These are phyloP conservation scores for Globisporangium paroecandrum DNA, from an alignment of 352 stramenopile genomes.

Conservation along the genomic window DNA sequence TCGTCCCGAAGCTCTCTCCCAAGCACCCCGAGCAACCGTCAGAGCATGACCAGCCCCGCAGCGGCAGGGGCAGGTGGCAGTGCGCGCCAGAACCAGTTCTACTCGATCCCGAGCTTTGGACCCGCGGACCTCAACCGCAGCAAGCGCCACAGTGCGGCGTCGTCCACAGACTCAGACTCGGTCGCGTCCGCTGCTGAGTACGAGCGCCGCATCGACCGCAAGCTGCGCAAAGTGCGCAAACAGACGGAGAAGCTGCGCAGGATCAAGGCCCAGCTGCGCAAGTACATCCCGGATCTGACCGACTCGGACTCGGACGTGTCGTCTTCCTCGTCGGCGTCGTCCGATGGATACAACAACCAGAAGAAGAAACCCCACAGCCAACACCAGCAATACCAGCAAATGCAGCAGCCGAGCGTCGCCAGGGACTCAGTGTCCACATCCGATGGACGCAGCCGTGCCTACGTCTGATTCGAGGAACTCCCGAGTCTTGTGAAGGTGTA, in stretches of 20 bases:
- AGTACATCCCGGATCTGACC: conserved; percentile 46
- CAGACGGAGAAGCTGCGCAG: conserved; percentile 36
- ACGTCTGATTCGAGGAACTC: neutral
- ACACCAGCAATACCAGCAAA: neutral
- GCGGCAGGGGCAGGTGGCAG: neutral
- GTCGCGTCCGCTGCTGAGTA: conserved; percentile 30
- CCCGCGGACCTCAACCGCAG: neutral
- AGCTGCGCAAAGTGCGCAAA: conserved; percentile 40
- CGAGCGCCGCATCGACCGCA: conserved; percentile 40
- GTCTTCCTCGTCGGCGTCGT: conserved; percentile 11
- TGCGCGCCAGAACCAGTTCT: conserved; percentile 6
- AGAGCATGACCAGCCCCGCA: neutral
- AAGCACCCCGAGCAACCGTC: conserved; percentile 1
- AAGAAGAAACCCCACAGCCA: neutral
- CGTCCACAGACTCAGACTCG: conserved; percentile 15
- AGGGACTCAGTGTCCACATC: neutral
- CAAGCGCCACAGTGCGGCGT: conserved; percentile 11
- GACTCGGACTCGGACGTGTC: conserved; percentile 37
- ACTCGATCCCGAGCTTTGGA: conserved; percentile 15
- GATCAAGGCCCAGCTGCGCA: conserved; percentile 40
- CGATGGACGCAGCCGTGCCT: neutral
- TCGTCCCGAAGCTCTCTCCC: conserved; percentile 8
- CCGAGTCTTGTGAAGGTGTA: too few relatives aligned
- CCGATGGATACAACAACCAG: neutral
- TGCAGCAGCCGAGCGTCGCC: neutral